These are phyloP conservation scores for Lipomyces kockii DNA, from an alignment of 805 yeast genomes.

Conservation along the genomic window DNA sequence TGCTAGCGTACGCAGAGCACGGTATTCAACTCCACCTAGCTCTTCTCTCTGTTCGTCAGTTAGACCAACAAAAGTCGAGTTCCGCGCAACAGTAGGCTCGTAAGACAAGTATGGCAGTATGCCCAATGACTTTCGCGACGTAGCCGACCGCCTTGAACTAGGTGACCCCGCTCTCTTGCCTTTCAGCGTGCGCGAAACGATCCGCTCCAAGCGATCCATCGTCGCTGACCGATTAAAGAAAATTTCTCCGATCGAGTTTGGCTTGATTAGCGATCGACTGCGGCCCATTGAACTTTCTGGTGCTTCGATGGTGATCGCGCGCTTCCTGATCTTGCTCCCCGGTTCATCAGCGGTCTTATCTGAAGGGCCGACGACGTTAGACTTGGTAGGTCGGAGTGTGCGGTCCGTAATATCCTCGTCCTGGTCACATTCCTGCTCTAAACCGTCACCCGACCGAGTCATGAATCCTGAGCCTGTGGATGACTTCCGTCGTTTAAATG, in stretches of 20 bases:
- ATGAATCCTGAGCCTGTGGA: constrained; percentile 6
- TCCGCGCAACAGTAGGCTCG: constrained; percentile 90
- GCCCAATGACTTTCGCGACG: constrained; percentile 49
- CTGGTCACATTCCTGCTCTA: background rate
- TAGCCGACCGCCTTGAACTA: constrained; percentile 17
- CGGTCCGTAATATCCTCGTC: background rate
- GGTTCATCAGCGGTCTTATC: background rate
- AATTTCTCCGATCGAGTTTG: constrained; percentile 15
- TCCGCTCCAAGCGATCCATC: constrained; percentile 27
- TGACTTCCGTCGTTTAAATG: constrained; percentile 1
- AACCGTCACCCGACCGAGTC: constrained; percentile 1
- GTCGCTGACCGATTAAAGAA: constrained; percentile 23
- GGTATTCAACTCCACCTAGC: constrained; percentile 95
- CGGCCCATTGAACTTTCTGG: constrained; percentile 15
- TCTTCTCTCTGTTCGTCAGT: constrained; percentile 88
- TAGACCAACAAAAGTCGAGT: constrained; percentile 84
- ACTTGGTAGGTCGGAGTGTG: constrained; percentile 7
- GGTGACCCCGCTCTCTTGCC: constrained; percentile 27
- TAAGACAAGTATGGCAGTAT: constrained; percentile 75
- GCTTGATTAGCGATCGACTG: background rate
- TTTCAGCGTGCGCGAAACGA: constrained; percentile 28
- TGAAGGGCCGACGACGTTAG: constrained; percentile 7
- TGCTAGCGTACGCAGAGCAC: constrained; percentile 79
- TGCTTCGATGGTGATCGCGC: constrained; percentile 57
- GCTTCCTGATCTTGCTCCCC: constrained; percentile 42